Percentiles rank a stretch among this genome's conserved stretches.
Evolutionary conservation across 1,284 basidiomycete genomes (phyloP).

Genomic region (Heterobasidion irregulare): DNA sequence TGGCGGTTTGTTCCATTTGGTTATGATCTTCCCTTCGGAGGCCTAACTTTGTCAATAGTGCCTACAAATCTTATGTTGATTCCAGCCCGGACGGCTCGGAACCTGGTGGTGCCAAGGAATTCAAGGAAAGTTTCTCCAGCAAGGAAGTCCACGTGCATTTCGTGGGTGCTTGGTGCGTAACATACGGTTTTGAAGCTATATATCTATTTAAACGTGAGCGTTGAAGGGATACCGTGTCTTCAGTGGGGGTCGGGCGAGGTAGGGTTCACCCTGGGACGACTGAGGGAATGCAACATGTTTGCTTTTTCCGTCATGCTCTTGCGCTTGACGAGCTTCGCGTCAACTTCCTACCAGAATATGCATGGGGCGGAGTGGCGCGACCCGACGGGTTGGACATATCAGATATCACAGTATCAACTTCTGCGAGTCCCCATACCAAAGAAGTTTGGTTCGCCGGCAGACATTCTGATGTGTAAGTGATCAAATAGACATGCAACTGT

Average conservation of each 20-base stretch:
- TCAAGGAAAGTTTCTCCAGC: constrained; percentile 29
- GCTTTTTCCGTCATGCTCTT: constrained; percentile 22
- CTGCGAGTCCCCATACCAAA: constrained; percentile 1
- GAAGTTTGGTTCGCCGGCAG: constrained; percentile 11
- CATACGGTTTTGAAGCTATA: neutral
- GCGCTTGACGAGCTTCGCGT: constrained; percentile 19
- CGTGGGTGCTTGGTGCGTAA: constrained; percentile 29
- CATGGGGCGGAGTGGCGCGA: neutral
- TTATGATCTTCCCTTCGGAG: too few relatives aligned
- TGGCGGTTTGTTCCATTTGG: constrained; percentile 21
- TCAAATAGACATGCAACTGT: neutral
- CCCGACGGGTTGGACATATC: too few relatives aligned
- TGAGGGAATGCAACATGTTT: constrained; percentile 16
- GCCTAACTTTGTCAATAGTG: constrained; percentile 16
- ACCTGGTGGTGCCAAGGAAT: constrained; percentile 6
- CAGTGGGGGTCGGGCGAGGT: constrained; percentile 20
- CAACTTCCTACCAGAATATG: constrained; percentile 18
- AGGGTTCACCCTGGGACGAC: constrained; percentile 19
- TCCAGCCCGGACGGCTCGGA: too few relatives aligned
- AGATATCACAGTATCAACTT: too few relatives aligned
- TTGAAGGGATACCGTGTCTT: constrained; percentile 35
- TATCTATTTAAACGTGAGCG: neutral
- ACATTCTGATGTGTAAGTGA: constrained; percentile 9
- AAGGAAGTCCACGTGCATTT: constrained; percentile 24
- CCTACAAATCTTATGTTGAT: constrained; percentile 26